These are phyloP conservation scores for Zymoseptoria crescenta DNA, from an alignment of 2,329 filamentous ascomycete species.

Conservation along the genomic window DNA sequence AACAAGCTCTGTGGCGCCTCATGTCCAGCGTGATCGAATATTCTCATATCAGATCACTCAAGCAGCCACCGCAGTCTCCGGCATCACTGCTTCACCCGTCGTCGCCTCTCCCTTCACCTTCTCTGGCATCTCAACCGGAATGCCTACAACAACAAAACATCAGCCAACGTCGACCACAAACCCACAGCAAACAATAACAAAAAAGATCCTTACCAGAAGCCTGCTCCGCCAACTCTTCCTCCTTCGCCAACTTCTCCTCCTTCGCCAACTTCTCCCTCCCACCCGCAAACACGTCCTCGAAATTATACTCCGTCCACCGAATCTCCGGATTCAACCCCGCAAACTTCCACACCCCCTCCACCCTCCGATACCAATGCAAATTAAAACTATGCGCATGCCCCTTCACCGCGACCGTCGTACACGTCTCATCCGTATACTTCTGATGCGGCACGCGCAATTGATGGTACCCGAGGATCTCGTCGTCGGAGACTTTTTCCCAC, in stretches of 20 bases:
- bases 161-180: constrained; percentile 18
- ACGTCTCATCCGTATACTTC: constrained; percentile 43
- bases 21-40: no score
- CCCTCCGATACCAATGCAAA: constrained; percentile 49
- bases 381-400: constrained; percentile 51
- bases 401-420: constrained; percentile 43
- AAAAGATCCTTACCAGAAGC: constrained; percentile 23
- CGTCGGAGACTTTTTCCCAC: constrained; percentile 44
- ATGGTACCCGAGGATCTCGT: constrained; percentile 45
- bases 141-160: constrained; percentile 15
- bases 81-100: not conserved
- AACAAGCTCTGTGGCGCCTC: no score
- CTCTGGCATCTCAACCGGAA: constrained; percentile 4
- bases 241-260: constrained; percentile 32
- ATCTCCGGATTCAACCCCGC: constrained; percentile 48
- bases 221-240: constrained; percentile 27
- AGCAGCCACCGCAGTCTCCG: not conserved
- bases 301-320: constrained; percentile 49
- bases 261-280: constrained; percentile 41
- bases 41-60: not conserved
- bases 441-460: constrained; percentile 53
- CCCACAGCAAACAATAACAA: constrained; percentile 14
- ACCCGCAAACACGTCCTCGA: constrained; percentile 47
- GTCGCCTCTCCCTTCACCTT: not conserved
- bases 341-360: constrained; percentile 53